Evolutionary conservation across 352 stramenopile species (phyloP).

Genomic region (Thraustochytrium sp.): DNA sequence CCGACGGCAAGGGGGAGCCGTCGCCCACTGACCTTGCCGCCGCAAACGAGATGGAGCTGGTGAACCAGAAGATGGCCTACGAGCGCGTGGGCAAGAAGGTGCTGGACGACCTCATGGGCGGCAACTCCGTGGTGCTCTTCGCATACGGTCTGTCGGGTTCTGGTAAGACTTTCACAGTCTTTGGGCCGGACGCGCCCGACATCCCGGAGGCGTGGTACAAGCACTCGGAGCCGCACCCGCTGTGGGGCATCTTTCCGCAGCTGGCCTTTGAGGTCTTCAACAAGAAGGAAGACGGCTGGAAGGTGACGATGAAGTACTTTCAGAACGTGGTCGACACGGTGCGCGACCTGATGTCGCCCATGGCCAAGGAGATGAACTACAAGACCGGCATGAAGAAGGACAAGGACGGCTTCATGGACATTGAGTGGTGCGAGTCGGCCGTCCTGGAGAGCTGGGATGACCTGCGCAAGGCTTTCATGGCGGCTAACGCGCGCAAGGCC

Average conservation of each 20-base stretch:
- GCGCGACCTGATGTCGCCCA: conserved; percentile 83
- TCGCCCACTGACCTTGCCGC: conserved; percentile 33
- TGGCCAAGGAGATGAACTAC: conserved; percentile 85
- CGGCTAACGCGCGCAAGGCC: conserved; percentile 79
- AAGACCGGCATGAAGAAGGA: conserved; percentile 90
- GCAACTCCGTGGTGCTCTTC: conserved; percentile 86
- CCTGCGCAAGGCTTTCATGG: conserved; percentile 77
- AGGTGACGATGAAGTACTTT: conserved; percentile 95
- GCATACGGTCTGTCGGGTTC: conserved; percentile 82
- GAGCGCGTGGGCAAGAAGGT: conserved; percentile 77
- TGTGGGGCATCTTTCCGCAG: conserved; percentile 83
- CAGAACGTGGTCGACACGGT: conserved; percentile 92
- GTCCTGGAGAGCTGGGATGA: conserved; percentile 88
- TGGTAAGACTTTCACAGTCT: conserved; percentile 87
- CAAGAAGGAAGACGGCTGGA: conserved; percentile 88
- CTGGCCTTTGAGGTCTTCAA: conserved; percentile 87
- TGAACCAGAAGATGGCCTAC: conserved; percentile 83
- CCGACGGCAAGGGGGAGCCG: neutral
- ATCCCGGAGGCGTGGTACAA: conserved; percentile 88
- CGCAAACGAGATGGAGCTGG: conserved; percentile 68
- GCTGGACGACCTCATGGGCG: conserved; percentile 75
- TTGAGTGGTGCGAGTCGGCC: conserved; percentile 84
- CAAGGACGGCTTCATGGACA: conserved; percentile 85
- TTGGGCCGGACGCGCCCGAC: conserved; percentile 81
- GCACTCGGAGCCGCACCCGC: conserved; percentile 71